phyloP scores from a whole-genome alignment of 2,329 filamentous ascomycete species.

The Cordyceps tenuipes region DNA sequence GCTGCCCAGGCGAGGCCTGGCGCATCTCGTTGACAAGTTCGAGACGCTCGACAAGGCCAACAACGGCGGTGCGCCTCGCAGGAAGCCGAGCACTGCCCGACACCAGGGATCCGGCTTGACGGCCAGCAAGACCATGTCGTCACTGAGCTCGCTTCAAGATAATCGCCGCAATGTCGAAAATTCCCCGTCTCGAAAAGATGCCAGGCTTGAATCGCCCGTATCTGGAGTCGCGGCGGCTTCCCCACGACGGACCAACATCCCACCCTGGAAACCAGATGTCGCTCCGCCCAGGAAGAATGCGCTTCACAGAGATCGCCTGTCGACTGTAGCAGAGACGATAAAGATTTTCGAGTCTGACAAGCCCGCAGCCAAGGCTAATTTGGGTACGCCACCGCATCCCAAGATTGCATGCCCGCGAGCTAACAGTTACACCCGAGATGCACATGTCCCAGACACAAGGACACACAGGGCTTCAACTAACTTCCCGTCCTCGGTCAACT shows the following conservation, averaged over 20 bases:
- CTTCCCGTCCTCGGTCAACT: background rate
- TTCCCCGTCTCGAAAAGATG: background rate
- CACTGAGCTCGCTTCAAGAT: background rate
- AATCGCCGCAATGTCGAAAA: background rate
- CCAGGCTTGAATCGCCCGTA: background rate
- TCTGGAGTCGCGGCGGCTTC: background rate
- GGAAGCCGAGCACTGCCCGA: background rate
- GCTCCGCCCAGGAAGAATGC: background rate
- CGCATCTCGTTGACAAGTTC: constrained; percentile 29
- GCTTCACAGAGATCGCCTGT: background rate
- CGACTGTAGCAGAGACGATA: constrained; percentile 18
- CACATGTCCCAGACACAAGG: background rate
- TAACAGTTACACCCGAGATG: background rate
- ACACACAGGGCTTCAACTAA: background rate
- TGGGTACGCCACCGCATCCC: background rate
- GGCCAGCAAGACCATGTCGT: constrained; percentile 6
- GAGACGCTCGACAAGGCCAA: constrained; percentile 22
- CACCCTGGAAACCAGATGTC: background rate
- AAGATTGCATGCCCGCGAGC: background rate
- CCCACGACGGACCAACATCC: background rate
- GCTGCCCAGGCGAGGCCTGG: constrained; percentile 16
- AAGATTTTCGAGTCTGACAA: constrained; percentile 17
- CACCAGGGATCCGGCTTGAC: constrained; percentile 11
- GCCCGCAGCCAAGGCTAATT: background rate
- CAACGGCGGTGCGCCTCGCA: background rate